Percentiles rank a stretch among this genome's conserved stretches.
phyloP scores from a whole-genome alignment of 768 basidiomycete genomes.

The Tephrocybe sp. region DNA sequence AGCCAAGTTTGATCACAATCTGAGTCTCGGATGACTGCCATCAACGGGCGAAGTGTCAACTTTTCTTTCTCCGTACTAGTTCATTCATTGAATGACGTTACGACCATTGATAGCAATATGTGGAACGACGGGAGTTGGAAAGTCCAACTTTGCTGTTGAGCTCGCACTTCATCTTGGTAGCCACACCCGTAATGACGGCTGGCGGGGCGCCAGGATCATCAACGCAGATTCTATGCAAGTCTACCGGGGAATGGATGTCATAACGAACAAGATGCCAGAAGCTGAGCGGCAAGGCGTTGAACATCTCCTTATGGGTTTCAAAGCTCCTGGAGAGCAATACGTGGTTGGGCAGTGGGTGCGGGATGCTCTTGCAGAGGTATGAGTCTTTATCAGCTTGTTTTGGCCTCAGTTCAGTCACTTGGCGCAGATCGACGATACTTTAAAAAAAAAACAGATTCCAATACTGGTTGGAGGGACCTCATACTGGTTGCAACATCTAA shows the following conservation, averaged over 20 bases:
- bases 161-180: slow-evolving; percentile 64
- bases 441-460: slow-evolving; percentile 62
- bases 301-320: slow-evolving; percentile 88
- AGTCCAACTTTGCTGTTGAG: slow-evolving; percentile 88
- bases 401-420: background rate
- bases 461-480: slow-evolving; percentile 94
- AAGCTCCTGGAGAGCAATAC: slow-evolving; percentile 84
- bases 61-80: background rate
- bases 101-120: slow-evolving; percentile 80
- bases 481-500: slow-evolving; percentile 95
- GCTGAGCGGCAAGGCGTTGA: slow-evolving; percentile 77
- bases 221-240: slow-evolving; percentile 99
- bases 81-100: slow-evolving; percentile 32
- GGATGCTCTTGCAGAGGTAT: slow-evolving; percentile 75
- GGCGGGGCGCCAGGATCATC: slow-evolving; percentile 72
- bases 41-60: background rate
- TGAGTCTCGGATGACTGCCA: too few relatives aligned
- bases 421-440: slow-evolving; percentile 71
- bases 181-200: slow-evolving; percentile 32
- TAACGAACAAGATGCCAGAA: slow-evolving; percentile 89
- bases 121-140: slow-evolving; percentile 95
- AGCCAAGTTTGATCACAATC: too few relatives aligned
- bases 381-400: slow-evolving; percentile 24
- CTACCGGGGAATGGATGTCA: slow-evolving; percentile 85
- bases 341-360: slow-evolving; percentile 84